Conservation (phyloP, 116 monocot genomes). For the Dioscorea cayenensis region DNA sequence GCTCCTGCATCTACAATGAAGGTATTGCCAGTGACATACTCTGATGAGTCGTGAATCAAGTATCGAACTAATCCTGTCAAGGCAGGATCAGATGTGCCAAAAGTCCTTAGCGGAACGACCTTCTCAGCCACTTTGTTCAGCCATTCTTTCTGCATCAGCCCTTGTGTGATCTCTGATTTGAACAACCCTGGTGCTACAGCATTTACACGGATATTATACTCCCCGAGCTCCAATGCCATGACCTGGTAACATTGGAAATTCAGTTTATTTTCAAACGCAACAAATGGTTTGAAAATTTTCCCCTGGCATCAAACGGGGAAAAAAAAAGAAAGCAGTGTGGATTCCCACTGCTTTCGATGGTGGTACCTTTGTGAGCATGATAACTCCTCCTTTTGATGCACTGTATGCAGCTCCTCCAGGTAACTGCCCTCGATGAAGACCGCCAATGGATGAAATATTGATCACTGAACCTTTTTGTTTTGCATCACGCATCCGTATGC, state of each 20-base stretch:
- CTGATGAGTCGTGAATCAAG: slow-evolving; percentile 44
- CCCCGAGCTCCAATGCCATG: slow-evolving; percentile 60
- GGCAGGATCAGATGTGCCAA: slow-evolving; percentile 44
- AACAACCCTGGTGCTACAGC: slow-evolving; percentile 66
- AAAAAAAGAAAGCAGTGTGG: neutral
- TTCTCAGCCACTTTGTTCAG: slow-evolving; percentile 32
- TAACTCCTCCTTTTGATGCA: slow-evolving; percentile 39
- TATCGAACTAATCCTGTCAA: slow-evolving; percentile 50
- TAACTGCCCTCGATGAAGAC: slow-evolving; percentile 26
- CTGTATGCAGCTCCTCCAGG: slow-evolving; percentile 33
- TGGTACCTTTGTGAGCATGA: slow-evolving; percentile 34
- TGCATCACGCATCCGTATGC: slow-evolving; percentile 26
- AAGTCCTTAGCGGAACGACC: slow-evolving; percentile 29
- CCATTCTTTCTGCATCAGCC: slow-evolving; percentile 51
- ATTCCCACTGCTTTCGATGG: neutral
- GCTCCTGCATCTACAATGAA: slow-evolving; percentile 63
- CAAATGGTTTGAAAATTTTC: too few species aligned
- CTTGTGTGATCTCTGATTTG: slow-evolving; percentile 60
- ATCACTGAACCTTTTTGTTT: slow-evolving; percentile 38
- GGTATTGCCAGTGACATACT: slow-evolving; percentile 52
- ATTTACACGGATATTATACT: slow-evolving; percentile 46
- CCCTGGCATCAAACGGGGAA: too few species aligned
- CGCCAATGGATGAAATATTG: slow-evolving; percentile 46
- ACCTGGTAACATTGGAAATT: slow-evolving; percentile 14
- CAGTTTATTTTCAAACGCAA: too few species aligned